Percentiles rank a stretch among this genome's conserved stretches.
phyloP scores from a whole-genome alignment of 495 filamentous ascomycete genomes.

The Talaromyces wortmannii region DNA sequence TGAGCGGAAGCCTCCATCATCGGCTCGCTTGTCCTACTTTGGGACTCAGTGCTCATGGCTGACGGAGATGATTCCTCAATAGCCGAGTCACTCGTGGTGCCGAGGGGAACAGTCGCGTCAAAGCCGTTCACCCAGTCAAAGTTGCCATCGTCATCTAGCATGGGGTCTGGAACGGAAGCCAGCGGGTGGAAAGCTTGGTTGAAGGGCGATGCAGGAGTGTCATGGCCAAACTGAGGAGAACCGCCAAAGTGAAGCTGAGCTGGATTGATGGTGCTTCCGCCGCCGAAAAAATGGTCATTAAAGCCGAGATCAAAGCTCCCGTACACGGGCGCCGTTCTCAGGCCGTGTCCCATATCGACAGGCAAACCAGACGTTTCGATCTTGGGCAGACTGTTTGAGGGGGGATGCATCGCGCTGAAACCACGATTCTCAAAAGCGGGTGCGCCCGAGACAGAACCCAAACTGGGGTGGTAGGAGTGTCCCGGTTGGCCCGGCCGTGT shows the following conservation, averaged over 20 bases:
- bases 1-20: constrained; percentile 80
- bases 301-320: constrained; percentile 62
- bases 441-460: constrained; percentile 58
- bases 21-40: constrained; percentile 85
- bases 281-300: constrained; percentile 69
- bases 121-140: constrained; percentile 87
- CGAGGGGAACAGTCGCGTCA: constrained; percentile 68
- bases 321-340: constrained; percentile 76
- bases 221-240: constrained; percentile 68
- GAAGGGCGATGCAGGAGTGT: constrained; percentile 67
- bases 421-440: constrained; percentile 60
- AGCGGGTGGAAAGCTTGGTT: constrained; percentile 57
- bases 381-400: constrained; percentile 61
- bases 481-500: constrained; percentile 32
- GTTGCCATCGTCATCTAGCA: constrained; percentile 65
- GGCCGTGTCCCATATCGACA: constrained; percentile 51
- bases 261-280: constrained; percentile 80
- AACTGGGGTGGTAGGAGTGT: constrained; percentile 59
- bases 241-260: constrained; percentile 90
- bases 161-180: constrained; percentile 33
- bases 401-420: constrained; percentile 58
- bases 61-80: constrained; percentile 93
- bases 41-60: constrained; percentile 86
- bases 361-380: constrained; percentile 74
- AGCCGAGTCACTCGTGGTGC: constrained; percentile 63